Percentiles rank a stretch among this genome's conserved stretches.
These are phyloP conservation scores for Plectosphaerella cucumerina DNA, from an alignment of 2,329 filamentous ascomycete species.

Conservation along the genomic window DNA sequence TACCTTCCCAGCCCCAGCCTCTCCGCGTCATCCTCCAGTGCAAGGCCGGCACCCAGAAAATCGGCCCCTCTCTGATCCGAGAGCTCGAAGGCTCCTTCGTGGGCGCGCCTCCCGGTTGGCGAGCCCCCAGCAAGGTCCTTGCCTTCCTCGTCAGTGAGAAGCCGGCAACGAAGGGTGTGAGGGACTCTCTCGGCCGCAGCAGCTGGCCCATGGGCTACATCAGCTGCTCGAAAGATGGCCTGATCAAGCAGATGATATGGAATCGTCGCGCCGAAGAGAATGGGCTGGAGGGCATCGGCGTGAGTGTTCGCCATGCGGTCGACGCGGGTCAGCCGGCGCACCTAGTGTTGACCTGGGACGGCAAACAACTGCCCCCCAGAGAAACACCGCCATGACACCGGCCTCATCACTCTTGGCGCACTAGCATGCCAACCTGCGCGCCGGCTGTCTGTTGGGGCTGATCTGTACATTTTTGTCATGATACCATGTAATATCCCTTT, in stretches of 20 bases:
- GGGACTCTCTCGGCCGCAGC: constrained; percentile 66
- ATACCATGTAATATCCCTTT: background rate
- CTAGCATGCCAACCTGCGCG: no score
- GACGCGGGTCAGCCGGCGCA: constrained; percentile 26
- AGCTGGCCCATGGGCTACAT: constrained; percentile 69
- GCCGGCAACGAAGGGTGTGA: constrained; percentile 72
- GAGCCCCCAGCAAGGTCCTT: constrained; percentile 53
- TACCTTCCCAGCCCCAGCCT: constrained; percentile 34
- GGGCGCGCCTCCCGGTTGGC: constrained; percentile 70
- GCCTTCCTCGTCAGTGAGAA: constrained; percentile 67
- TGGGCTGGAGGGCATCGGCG: constrained; percentile 57
- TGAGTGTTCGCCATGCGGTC: constrained; percentile 38
- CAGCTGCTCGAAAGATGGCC: constrained; percentile 54
- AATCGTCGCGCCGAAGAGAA: constrained; percentile 59
- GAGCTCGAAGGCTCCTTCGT: constrained; percentile 77
- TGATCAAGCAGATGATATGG: constrained; percentile 67
- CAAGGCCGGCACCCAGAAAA: constrained; percentile 53
- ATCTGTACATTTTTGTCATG: no score
- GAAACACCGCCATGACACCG: background rate
- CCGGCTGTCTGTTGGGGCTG: no score
- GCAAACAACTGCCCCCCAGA: constrained; percentile 29
- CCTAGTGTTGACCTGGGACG: constrained; percentile 49
- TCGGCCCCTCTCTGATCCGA: constrained; percentile 59
- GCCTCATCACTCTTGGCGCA: no score
- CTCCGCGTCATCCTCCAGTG: constrained; percentile 60